These are phyloP conservation scores for Euphorbia corollata DNA, from an alignment of 441 rosid species.

Conservation along the genomic window DNA sequence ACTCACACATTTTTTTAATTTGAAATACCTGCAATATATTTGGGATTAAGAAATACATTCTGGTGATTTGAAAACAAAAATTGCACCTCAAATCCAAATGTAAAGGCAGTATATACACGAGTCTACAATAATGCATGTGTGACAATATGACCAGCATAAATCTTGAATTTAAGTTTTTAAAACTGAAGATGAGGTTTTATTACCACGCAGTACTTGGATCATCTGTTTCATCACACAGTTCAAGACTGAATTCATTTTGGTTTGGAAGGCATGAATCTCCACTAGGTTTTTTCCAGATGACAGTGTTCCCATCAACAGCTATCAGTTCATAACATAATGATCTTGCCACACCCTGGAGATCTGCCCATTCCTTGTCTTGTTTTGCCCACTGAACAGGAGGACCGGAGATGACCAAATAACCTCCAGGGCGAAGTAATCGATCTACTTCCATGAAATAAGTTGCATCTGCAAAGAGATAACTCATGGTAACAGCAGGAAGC, in stretches of 20 bases:
- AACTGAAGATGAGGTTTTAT: constrained; percentile 13
- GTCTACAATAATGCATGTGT: neutral
- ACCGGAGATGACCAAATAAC: constrained; percentile 89
- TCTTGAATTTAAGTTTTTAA: constrained; percentile 8
- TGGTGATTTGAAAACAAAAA: neutral
- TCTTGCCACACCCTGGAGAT: constrained; percentile 91
- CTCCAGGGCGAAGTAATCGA: constrained; percentile 84
- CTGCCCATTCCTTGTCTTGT: constrained; percentile 98
- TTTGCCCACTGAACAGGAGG: constrained; percentile 99
- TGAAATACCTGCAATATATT: constrained; percentile 57
- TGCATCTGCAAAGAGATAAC: constrained; percentile 60
- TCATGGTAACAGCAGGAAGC: constrained; percentile 17
- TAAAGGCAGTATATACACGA: neutral
- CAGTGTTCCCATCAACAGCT: constrained; percentile 96
- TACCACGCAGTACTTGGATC: constrained; percentile 81
- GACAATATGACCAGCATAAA: neutral
- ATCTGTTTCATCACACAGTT: constrained; percentile 67
- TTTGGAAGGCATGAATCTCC: constrained; percentile 75
- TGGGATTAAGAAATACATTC: constrained; percentile 6
- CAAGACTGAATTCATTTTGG: constrained; percentile 81
- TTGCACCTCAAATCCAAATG: neutral
- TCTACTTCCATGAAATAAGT: constrained; percentile 91
- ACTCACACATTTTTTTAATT: constrained; percentile 67
- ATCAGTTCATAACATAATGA: constrained; percentile 83
- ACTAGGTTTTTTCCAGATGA: constrained; percentile 85